A percentile compares a stretch with the other conserved stretches of the same genome.
phyloP scores from a whole-genome alignment of 805 yeast species.

The Kodamaea kaohsiungensis region DNA sequence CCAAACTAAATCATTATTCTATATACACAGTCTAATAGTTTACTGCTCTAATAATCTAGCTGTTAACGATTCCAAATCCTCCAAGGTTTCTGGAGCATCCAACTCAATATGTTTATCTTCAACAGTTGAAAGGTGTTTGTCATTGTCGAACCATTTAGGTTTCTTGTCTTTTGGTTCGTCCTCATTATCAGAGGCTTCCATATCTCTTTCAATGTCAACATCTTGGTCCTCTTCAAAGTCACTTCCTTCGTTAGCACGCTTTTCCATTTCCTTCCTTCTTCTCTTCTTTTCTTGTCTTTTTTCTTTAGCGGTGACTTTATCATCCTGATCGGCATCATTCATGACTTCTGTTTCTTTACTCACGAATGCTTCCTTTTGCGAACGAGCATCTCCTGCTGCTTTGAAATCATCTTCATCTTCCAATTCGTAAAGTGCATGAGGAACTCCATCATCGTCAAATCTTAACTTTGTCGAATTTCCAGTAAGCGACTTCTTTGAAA shows the following conservation, averaged over 20 bases:
- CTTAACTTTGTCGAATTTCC: slow-evolving; percentile 76
- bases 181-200: slow-evolving; percentile 37
- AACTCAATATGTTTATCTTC: slow-evolving; percentile 59
- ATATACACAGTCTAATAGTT: neutral
- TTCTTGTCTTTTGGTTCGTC: slow-evolving; percentile 37
- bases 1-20: neutral
- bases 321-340: slow-evolving; percentile 72
- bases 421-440: slow-evolving; percentile 90
- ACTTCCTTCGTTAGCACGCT: slow-evolving; percentile 45
- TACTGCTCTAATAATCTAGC: slow-evolving; percentile 40
- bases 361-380: slow-evolving; percentile 69
- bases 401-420: slow-evolving; percentile 87
- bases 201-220: slow-evolving; percentile 47
- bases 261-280: slow-evolving; percentile 78
- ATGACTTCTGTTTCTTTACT: slow-evolving; percentile 65
- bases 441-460: slow-evolving; percentile 92
- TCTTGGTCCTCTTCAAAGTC: slow-evolving; percentile 32
- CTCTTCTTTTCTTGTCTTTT: slow-evolving; percentile 88
- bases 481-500: slow-evolving; percentile 76
- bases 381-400: slow-evolving; percentile 66
- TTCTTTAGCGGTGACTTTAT: slow-evolving; percentile 72
- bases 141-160: slow-evolving; percentile 53
- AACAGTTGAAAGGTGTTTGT: slow-evolving; percentile 20
- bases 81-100: slow-evolving; percentile 87
- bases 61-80: slow-evolving; percentile 90